Conservation (phyloP, 2,329 filamentous ascomycete genomes). For the Emericellopsis atlantica region DNA sequence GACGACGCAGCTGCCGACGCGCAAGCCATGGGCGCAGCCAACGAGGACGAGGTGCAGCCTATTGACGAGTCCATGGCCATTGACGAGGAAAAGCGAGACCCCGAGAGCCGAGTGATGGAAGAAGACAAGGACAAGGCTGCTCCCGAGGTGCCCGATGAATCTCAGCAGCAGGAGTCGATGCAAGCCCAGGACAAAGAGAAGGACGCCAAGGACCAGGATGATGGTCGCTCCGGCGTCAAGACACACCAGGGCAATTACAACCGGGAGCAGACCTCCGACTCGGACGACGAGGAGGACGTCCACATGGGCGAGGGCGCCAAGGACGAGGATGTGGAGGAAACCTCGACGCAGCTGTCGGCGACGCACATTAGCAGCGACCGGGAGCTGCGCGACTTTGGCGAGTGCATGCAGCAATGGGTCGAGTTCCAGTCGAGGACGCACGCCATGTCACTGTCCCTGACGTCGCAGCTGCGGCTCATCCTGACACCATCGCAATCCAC, state of each 20-base stretch:
- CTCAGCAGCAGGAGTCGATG: conserved; percentile 17
- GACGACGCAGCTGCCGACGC: conserved; percentile 73
- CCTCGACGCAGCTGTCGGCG: conserved; percentile 53
- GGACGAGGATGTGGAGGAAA: conserved; percentile 34
- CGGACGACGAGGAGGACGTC: conserved; percentile 25
- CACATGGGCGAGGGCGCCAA: conserved; percentile 30
- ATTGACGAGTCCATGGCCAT: conserved; percentile 85
- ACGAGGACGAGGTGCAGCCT: conserved; percentile 73
- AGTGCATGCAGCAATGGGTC: conserved; percentile 67
- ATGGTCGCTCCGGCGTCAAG: conserved; percentile 46
- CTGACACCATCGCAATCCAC: conserved; percentile 89
- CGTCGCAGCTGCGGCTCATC: conserved; percentile 90
- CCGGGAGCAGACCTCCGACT: conserved; percentile 26
- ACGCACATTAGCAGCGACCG: conserved; percentile 50
- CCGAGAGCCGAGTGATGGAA: conserved; percentile 34
- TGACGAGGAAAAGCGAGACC: conserved; percentile 51
- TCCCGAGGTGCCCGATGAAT: conserved; percentile 29
- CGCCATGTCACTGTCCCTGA: conserved; percentile 74
- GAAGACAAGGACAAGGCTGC: conserved; percentile 34
- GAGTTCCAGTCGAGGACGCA: conserved; percentile 77
- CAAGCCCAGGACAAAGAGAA: conserved; percentile 12
- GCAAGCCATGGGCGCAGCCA: conserved; percentile 81
- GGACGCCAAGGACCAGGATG: conserved; percentile 33
- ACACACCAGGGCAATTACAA: conserved; percentile 47
- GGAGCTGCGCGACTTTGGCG: conserved; percentile 32